A percentile compares a stretch with the other conserved stretches of the same genome.
These are phyloP conservation scores for Ustanciosporium gigantosporum DNA, from an alignment of 1,284 basidiomycete species.

Conservation along the genomic window DNA sequence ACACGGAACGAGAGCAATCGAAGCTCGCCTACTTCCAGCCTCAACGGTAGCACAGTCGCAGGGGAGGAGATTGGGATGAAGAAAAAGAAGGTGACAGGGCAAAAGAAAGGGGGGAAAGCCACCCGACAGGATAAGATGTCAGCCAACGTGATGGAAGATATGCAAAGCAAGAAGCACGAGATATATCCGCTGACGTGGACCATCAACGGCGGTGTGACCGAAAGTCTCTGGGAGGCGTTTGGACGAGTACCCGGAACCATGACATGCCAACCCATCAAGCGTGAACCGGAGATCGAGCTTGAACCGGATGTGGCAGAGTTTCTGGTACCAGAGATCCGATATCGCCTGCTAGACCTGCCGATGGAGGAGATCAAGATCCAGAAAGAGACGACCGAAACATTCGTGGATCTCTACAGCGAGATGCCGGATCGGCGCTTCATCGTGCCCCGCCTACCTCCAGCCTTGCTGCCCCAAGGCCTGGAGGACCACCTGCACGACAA, in stretches of 20 bases:
- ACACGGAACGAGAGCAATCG: no score
- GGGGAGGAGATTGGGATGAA: no score
- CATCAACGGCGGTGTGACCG: slow-evolving; percentile 38
- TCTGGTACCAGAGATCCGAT: slow-evolving; percentile 39
- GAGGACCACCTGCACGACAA: slow-evolving; percentile 53
- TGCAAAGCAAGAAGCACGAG: slow-evolving; percentile 41
- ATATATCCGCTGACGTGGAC: slow-evolving; percentile 46
- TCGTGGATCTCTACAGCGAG: slow-evolving; percentile 32
- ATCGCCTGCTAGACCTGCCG: slow-evolving; percentile 36
- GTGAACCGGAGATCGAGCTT: slow-evolving; percentile 39
- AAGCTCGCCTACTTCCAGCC: no score
- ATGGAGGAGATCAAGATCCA: slow-evolving; percentile 43
- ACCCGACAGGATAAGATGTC: slow-evolving; percentile 10
- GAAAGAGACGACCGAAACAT: slow-evolving; percentile 37
- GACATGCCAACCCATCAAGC: slow-evolving; percentile 41
- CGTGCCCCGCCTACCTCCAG: slow-evolving; percentile 9
- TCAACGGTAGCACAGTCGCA: background rate
- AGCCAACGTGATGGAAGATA: slow-evolving; percentile 2
- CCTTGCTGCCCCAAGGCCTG: slow-evolving; percentile 39
- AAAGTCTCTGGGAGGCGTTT: slow-evolving; percentile 53
- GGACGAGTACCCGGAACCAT: slow-evolving; percentile 49
- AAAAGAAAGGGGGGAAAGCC: slow-evolving; percentile 24
- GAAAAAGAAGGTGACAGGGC: slow-evolving; percentile 16
- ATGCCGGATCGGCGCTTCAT: slow-evolving; percentile 37
- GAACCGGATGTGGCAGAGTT: slow-evolving; percentile 44